Evolutionary conservation across 176 grass and related monocot species (phyloP).

Genomic region (maize (Zea mays)): DNA sequence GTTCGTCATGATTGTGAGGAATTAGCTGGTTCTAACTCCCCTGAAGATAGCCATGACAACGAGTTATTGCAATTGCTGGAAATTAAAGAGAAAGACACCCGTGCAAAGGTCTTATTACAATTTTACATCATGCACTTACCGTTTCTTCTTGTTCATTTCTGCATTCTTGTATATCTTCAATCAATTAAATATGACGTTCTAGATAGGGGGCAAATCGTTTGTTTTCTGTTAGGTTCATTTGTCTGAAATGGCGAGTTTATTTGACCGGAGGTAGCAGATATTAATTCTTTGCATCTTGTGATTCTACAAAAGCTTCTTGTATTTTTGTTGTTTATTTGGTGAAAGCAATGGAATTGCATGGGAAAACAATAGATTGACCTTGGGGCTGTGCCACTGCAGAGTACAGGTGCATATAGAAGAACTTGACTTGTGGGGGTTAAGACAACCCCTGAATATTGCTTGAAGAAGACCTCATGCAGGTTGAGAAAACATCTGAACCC

Average conservation of each 20-base stretch:
- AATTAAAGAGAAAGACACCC: constrained; percentile 55
- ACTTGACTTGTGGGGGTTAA: not conserved
- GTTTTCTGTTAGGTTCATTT: not conserved
- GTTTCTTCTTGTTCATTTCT: constrained; percentile 4
- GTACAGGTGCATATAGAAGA: not conserved
- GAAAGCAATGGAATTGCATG: not conserved
- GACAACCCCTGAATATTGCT: not conserved
- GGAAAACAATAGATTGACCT: not conserved
- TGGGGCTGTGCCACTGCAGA: not conserved
- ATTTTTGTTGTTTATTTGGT: constrained; percentile 28
- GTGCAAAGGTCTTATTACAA: constrained; percentile 55
- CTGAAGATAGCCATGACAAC: constrained; percentile 45
- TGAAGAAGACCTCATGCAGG: not conserved
- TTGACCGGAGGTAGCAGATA: not conserved
- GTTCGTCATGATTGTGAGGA: constrained; percentile 74
- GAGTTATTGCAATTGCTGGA: constrained; percentile 61
- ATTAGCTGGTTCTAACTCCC: constrained; percentile 50
- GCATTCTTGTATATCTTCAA: not conserved
- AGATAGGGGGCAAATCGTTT: not conserved
- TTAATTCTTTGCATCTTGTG: not conserved
- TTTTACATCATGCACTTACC: constrained; percentile 19
- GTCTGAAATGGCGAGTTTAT: not conserved
- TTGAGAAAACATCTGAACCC: not conserved
- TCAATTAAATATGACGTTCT: not conserved
- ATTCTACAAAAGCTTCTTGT: not conserved